Percentiles rank a stretch among this genome's conserved stretches.
phyloP scores from a whole-genome alignment of 1,284 basidiomycete genomes.

The Stygiomarasmius scandens region DNA sequence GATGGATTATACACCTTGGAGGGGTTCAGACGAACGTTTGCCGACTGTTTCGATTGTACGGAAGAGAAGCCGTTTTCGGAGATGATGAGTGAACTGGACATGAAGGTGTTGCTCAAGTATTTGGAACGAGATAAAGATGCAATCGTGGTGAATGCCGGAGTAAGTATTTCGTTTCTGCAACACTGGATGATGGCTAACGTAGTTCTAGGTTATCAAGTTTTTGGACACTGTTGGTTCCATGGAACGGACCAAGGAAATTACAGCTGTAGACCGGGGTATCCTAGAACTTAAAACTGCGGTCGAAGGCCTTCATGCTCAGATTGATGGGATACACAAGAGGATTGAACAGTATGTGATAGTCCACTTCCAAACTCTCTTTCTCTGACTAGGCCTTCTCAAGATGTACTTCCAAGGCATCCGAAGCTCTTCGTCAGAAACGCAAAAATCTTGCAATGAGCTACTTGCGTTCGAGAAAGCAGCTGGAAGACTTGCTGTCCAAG shows the following conservation, averaged over 20 bases:
- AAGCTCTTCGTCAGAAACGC: conserved; percentile 67
- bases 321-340: conserved; percentile 65
- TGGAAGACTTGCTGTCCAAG: conserved; percentile 79
- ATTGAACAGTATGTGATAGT: conserved; percentile 61
- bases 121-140: conserved; percentile 75
- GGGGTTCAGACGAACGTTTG: conserved; percentile 66
- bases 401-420: conserved; percentile 65
- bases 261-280: conserved; percentile 73
- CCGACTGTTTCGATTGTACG: conserved; percentile 42
- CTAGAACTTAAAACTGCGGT: conserved; percentile 75
- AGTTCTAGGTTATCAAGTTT: conserved; percentile 75
- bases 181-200: not conserved
- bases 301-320: conserved; percentile 63
- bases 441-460: conserved; percentile 76
- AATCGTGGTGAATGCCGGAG: conserved; percentile 66
- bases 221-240: conserved; percentile 39
- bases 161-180: conserved; percentile 34
- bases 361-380: not conserved
- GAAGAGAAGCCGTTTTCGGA: conserved; percentile 22
- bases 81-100: conserved; percentile 61
- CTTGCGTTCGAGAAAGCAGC: conserved; percentile 77
- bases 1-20: conserved; percentile 67
- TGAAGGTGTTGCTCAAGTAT: conserved; percentile 73
- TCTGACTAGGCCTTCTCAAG: conserved; percentile 39
- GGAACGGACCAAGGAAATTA: conserved; percentile 50